phyloP scores from a whole-genome alignment of 768 basidiomycete genomes.

The Clavulina sp. region DNA sequence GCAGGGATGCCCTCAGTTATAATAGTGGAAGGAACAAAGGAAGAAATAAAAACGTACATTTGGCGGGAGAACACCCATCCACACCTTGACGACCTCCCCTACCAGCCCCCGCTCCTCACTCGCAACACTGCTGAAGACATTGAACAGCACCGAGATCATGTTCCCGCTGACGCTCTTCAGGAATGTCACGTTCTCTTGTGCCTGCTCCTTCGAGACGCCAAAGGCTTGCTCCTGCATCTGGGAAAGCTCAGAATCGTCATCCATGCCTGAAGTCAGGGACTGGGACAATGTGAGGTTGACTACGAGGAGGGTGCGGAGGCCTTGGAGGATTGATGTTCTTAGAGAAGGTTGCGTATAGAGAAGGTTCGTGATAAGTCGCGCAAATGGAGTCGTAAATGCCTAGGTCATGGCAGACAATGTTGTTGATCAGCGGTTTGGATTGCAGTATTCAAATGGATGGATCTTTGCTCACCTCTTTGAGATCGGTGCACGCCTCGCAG shows the following conservation, averaged over 20 bases:
- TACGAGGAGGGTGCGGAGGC: slow-evolving; percentile 65
- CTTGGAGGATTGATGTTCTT: slow-evolving; percentile 63
- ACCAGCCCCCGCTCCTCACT: slow-evolving; percentile 57
- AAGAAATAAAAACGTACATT: slow-evolving; percentile 30
- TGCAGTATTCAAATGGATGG: neutral
- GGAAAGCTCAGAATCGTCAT: slow-evolving; percentile 17
- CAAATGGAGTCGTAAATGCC: slow-evolving; percentile 60
- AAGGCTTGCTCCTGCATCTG: slow-evolving; percentile 24
- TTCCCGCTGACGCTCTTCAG: slow-evolving; percentile 69
- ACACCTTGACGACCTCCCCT: slow-evolving; percentile 76
- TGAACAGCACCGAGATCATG: slow-evolving; percentile 90
- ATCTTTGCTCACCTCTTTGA: slow-evolving; percentile 38
- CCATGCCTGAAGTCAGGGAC: slow-evolving; percentile 21
- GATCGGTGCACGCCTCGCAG: slow-evolving; percentile 63
- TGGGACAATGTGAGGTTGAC: slow-evolving; percentile 44
- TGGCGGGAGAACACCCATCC: slow-evolving; percentile 64
- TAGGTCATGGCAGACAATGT: slow-evolving; percentile 17
- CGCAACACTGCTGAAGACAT: slow-evolving; percentile 80
- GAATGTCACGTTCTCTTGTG: slow-evolving; percentile 47
- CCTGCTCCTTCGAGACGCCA: slow-evolving; percentile 40
- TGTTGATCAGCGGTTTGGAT: neutral
- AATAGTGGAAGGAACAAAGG: neutral
- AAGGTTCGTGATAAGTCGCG: slow-evolving; percentile 80
- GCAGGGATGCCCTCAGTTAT: neutral
- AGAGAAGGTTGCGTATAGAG: slow-evolving; percentile 82